These are phyloP conservation scores for Pseudogymnoascus sp. DNA, from an alignment of 2,329 filamentous ascomycete species.

Conservation along the genomic window DNA sequence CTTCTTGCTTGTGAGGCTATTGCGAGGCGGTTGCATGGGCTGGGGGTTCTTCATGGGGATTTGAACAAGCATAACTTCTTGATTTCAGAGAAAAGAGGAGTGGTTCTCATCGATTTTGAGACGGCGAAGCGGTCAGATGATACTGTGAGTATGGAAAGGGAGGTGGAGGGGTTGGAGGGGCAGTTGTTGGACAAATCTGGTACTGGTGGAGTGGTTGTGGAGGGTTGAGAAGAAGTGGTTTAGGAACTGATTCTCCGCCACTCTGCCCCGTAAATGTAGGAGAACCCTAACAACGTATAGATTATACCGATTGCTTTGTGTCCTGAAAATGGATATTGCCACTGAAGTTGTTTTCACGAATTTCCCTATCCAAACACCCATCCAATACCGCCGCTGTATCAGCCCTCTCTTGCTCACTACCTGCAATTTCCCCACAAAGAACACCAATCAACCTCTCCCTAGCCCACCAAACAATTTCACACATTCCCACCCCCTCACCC, in stretches of 20 bases:
- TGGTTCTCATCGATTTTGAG: constrained; percentile 30
- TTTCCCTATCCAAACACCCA: too few relatives aligned
- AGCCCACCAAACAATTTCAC: too few relatives aligned
- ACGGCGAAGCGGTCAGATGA: constrained; percentile 12
- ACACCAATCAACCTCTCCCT: too few relatives aligned
- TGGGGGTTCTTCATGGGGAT: constrained; percentile 32
- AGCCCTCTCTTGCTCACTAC: too few relatives aligned
- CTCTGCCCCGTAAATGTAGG: neutral
- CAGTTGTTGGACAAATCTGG: constrained; percentile 11
- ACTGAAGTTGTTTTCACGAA: too few relatives aligned
- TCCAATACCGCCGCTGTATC: too few relatives aligned
- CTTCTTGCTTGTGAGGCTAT: constrained; percentile 22
- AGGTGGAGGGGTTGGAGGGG: constrained; percentile 9
- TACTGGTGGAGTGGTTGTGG: constrained; percentile 3
- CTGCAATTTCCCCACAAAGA: too few relatives aligned
- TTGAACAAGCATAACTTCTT: constrained; percentile 33
- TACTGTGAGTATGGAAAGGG: constrained; percentile 8
- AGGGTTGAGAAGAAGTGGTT: neutral
- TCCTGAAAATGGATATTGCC: neutral
- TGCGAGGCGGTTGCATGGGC: constrained; percentile 27
- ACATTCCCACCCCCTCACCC: too few relatives aligned
- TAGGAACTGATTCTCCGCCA: neutral
- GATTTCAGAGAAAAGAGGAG: constrained; percentile 21
- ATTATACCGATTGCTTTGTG: neutral
- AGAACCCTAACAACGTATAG: neutral